Base-by-base conservation (phyloP, 306 rosid genomes). In the Vigna nakashimae region DNA sequence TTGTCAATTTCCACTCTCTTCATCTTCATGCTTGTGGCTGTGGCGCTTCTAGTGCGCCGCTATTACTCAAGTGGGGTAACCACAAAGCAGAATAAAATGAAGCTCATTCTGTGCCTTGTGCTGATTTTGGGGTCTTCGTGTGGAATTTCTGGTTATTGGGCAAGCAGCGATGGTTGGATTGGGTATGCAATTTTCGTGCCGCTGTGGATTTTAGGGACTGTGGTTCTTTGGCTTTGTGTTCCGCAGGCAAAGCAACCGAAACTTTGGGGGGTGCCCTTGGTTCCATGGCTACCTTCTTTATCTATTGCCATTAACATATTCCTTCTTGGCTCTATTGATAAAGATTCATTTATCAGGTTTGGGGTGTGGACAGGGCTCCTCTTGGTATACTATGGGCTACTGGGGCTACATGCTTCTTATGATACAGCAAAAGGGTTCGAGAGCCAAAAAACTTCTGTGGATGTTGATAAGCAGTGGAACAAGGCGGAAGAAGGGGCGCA, bases 261-360 rank as follows among this genome's bases (percentile, higher is more conserved):
- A 52, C 50, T 88, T 4, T 93, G 98, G 98, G 98, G 96, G 0
- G 92, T 88, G 14, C 98, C 98, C 1, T 50, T 93, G 65, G 91
- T 93, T 38, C 98, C 98, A 2, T 93, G 89, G 92, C 32, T 93
- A 30, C 98, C 98, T 20, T 89, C 94, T 2, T 8, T 83, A 0
- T 93, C 98, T 0, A 89, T 93, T 38, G 89, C 88, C 48, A 84
- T 93, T 3, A 93, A 93, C 79, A 77, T 93, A 14, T 93, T 93
- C 83, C 89, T 93, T 59, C 88, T 93, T 16, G 98, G 98, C 40
- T 93, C 98, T 1, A 86, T 91, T 18, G 97, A 92, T 34, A 77
- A 9, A 9, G 22, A 52, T 0, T 92, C 97, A 0, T 92, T 80
- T 64, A 53, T 66, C 3, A 84, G 87, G 63, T 84, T 84, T 56